Base-by-base conservation (phyloP, 768 basidiomycete genomes). In the Serendipita vermifera region DNA sequence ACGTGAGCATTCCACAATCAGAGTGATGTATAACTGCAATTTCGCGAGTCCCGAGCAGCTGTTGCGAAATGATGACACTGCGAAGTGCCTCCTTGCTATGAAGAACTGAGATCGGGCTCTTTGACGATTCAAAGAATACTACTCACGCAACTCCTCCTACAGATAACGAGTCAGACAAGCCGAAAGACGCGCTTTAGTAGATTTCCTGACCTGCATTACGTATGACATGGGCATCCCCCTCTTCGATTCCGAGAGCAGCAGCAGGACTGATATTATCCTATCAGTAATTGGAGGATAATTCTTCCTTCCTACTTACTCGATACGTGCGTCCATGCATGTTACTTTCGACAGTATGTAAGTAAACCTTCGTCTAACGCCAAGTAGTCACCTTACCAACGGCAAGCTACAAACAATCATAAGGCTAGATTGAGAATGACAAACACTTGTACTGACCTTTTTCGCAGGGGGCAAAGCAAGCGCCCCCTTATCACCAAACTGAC, bases 301-400 rank as follows among this genome's bases (percentile, higher is more conserved):
- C n/a, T 15, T 17, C 27, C 33, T 26, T 36, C 41, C 32, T 3
- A 57, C 71, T 63, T 63, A 83, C 80, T 84, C 78, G 60, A 85
- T 71, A 54, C 83, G 79, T 51, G 82, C 81, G 65, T 85, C 83
- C 82, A 85, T 87, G 70, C 82, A 84, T 17, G 81, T 81, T 27
- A 81, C 78, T 80, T 58, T 13, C 3, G 14, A 14, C 38, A 17
- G 13, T 14, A 5, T 22, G 24, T 55, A 13, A 32, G 7, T n/a
- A 32, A 15, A 9, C 40, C 6, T 26, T 5, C 40, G 9, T 41
- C 5, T 5, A n/a, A 5, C 40, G 5, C n/a, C 5, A n/a, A n/a
- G 17, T 41, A 5, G 5, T 17, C 5, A 20, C 9, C 55, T 15
- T 39, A 39, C 24, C 55, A 13, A 38, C 11, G 15, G 24, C 24